phyloP scores from a whole-genome alignment of 208 protist genomes.

The Wallacemonas sp. region DNA sequence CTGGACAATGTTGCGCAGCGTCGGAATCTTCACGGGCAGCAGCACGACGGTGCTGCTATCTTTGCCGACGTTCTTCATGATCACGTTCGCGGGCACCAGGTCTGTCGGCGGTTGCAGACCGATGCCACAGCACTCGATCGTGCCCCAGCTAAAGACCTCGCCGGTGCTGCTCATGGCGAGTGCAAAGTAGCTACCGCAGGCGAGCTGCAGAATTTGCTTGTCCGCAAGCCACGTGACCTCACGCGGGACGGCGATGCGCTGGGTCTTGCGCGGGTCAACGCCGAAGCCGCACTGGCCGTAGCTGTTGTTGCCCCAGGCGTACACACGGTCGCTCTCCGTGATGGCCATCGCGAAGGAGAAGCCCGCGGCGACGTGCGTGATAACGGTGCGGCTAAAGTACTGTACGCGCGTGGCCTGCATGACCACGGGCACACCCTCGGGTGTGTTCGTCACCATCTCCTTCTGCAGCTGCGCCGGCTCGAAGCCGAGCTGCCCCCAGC shows the following conservation, averaged over 20 bases:
- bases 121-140: constrained; percentile 79
- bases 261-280: constrained; percentile 53
- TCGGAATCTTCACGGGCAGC: constrained; percentile 51
- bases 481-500: constrained; percentile 82
- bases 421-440: constrained; percentile 65
- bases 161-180: constrained; percentile 66
- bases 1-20: constrained; percentile 58
- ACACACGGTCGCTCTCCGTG: constrained; percentile 74
- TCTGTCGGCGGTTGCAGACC: constrained; percentile 51
- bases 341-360: constrained; percentile 66
- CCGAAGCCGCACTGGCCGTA: constrained; percentile 81
- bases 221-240: constrained; percentile 75
- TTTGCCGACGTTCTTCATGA: constrained; percentile 44
- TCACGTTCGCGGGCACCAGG: constrained; percentile 49
- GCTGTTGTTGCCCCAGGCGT: constrained; percentile 84
- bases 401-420: constrained; percentile 60
- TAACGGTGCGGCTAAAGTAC: constrained; percentile 58
- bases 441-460: constrained; percentile 51
- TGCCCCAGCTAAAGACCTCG: constrained; percentile 83
- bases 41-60: constrained; percentile 56
- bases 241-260: constrained; percentile 53
- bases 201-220: constrained; percentile 80
- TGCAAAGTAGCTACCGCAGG: constrained; percentile 82
- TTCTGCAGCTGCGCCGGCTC: constrained; percentile 29
- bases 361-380: constrained; percentile 58